These are phyloP conservation scores for Debaryomyces sp. DNA, from an alignment of 1,139 yeast species.

Conservation along the genomic window DNA sequence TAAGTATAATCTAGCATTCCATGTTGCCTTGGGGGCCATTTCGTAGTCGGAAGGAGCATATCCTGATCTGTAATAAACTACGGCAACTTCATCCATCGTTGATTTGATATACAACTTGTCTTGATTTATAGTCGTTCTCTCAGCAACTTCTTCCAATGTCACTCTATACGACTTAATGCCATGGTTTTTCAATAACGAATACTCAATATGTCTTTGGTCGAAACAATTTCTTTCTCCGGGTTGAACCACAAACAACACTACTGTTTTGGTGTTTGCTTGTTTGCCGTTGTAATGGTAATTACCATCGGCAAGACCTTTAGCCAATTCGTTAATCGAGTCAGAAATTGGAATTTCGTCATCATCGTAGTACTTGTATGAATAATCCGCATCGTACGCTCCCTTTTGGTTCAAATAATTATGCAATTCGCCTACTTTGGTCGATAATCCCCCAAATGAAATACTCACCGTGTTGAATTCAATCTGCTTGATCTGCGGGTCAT, in stretches of 20 bases:
- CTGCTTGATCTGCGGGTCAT: constrained; percentile 65
- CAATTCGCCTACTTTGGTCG: constrained; percentile 74
- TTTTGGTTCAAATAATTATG: constrained; percentile 65
- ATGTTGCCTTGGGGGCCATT: constrained; percentile 51
- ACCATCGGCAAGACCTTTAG: constrained; percentile 73
- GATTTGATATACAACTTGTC: constrained; percentile 53
- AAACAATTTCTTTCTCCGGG: constrained; percentile 84
- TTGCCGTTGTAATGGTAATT: constrained; percentile 51
- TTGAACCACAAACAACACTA: constrained; percentile 82
- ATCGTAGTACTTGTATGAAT: constrained; percentile 43
- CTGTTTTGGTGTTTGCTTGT: constrained; percentile 34
- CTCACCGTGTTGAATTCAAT: constrained; percentile 96
- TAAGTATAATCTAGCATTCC: constrained; percentile 74
- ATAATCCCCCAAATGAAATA: constrained; percentile 91
- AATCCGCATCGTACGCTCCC: constrained; percentile 52
- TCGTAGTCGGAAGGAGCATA: constrained; percentile 80
- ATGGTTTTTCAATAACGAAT: constrained; percentile 57
- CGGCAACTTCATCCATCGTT: constrained; percentile 73
- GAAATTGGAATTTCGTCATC: constrained; percentile 65
- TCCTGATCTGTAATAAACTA: constrained; percentile 88
- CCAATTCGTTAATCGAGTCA: constrained; percentile 59
- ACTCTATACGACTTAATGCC: constrained; percentile 65
- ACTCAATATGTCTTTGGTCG: constrained; percentile 88
- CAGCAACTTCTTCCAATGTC: constrained; percentile 62
- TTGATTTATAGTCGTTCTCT: constrained; percentile 40